phyloP scores from a whole-genome alignment of 2,329 filamentous ascomycete species.

The Colletotrichum tropicale region DNA sequence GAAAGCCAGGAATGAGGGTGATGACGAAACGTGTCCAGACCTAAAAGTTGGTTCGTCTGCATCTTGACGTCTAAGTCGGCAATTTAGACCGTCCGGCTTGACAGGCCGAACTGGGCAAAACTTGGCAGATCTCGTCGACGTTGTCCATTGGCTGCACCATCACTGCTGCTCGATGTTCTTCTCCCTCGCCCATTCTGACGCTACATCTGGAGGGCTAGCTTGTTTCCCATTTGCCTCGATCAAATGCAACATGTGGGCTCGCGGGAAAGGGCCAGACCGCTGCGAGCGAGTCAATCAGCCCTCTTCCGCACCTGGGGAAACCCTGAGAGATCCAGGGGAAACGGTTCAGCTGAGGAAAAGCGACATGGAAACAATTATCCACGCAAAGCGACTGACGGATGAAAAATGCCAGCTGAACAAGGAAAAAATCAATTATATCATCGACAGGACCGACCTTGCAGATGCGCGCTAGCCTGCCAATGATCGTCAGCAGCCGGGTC shows the following conservation, averaged over 20 bases:
- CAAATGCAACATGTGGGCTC: background rate
- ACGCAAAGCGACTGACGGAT: background rate
- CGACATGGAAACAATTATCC: background rate
- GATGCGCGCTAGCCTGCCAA: background rate
- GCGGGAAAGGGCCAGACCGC: background rate
- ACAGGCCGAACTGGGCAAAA: no score
- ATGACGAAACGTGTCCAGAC: background rate
- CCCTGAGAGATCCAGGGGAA: background rate
- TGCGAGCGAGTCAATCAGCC: background rate
- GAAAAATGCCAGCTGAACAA: background rate
- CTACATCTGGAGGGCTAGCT: background rate
- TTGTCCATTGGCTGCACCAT: background rate
- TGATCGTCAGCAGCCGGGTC: background rate
- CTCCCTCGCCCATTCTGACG: background rate
- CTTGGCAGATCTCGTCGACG: background rate
- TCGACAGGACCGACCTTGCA: background rate
- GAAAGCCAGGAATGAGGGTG: background rate
- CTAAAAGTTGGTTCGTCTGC: background rate
- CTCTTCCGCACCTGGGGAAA: background rate
- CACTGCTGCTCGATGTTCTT: background rate
- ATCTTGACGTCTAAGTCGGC: background rate
- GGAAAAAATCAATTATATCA: background rate
- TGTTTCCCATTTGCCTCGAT: background rate
- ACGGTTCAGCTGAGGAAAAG: background rate
- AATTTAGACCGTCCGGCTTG: background rate